Base-by-base conservation (phyloP, 2,329 filamentous ascomycete genomes). In the Ceratocystis albifundus region DNA sequence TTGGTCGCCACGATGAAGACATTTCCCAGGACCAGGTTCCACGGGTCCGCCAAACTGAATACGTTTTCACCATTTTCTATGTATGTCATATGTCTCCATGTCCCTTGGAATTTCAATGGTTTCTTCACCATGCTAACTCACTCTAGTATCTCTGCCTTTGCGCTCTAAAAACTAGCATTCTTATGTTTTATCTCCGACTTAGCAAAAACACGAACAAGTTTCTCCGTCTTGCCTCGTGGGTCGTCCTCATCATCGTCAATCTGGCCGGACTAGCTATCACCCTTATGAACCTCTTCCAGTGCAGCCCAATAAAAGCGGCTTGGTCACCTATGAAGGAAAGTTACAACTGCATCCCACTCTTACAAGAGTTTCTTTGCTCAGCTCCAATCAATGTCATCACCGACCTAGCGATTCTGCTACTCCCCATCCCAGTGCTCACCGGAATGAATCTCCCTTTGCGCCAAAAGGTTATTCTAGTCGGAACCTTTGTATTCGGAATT, bases 331-430 rank as follows among this genome's bases (percentile, higher is more conserved):
- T 71, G 8, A 69, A 73, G 17, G 68, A 71, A 3, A 71, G 76
- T 3, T 71, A 71, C 12, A 72, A 69, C 32, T 86, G 84, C 69
- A 80, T 86, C 64, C 81, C 84, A 0, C 74, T 85, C 3, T 76
- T 85, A 36, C 85, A 82, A 70, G 82, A 85, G 69, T 86, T 86
- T 71, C 84, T 86, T 64, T 86, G 84, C 73, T 93, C 91, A 4
- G 88, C 92, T 0, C 92, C 93, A 0, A 84, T 96, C 73, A 96
- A 96, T 76, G 89, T 96, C 71, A 87, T 95, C 69, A 96, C 91
- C 22, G 92, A 96, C 72, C 79, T 96, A 66, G 89, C 89, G 55
- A 90, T 96, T 63, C 79, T 97, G 36, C 87, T 94, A 55, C 78
- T 96, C 10, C 92, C 93, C 0, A 89, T 96, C 71, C 92, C 92